Conservation (phyloP, 2,329 filamentous ascomycete genomes). For the Pseudocercospora vitis region DNA sequence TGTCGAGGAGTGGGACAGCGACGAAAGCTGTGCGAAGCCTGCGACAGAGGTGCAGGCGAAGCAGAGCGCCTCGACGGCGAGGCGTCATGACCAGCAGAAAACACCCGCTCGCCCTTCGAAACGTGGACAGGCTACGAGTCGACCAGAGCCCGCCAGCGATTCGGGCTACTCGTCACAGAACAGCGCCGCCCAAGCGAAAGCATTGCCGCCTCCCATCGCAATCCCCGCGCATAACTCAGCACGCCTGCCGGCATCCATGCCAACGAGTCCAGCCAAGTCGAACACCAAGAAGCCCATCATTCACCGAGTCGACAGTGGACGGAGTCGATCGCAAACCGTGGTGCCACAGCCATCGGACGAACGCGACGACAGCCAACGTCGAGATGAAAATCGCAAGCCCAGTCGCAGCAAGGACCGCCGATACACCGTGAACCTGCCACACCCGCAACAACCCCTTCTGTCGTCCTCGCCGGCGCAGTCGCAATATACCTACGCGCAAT, state of each 20-base stretch:
- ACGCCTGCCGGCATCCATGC: constrained; percentile 12
- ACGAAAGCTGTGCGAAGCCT: constrained; percentile 43
- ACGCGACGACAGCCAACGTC: constrained; percentile 52
- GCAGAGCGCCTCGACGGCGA: constrained; percentile 50
- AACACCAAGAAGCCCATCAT: constrained; percentile 29
- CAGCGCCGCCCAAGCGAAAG: constrained; percentile 18
- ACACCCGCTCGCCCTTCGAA: constrained; percentile 33
- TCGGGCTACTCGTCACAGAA: constrained; percentile 59
- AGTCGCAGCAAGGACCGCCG: constrained; percentile 27
- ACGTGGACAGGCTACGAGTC: constrained; percentile 23
- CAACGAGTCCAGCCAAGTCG: constrained; percentile 17
- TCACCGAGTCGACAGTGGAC: constrained; percentile 36
- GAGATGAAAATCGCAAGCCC: constrained; percentile 37
- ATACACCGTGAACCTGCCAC: constrained; percentile 24
- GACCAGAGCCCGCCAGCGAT: constrained; percentile 56
- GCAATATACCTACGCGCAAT: constrained; percentile 20
- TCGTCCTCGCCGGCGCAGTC: constrained; percentile 7
- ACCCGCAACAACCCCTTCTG: constrained; percentile 15
- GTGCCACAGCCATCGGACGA: constrained; percentile 32
- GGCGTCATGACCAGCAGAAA: constrained; percentile 27
- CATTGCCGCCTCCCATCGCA: constrained; percentile 13
- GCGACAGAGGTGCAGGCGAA: constrained; percentile 48
- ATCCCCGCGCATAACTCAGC: constrained; percentile 8
- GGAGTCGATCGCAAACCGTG: constrained; percentile 40
- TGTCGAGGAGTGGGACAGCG: constrained; percentile 46